Percentiles rank a stretch among this genome's conserved stretches.
These are phyloP conservation scores for Saccharomycopsis microspora DNA, from an alignment of 805 yeast genomes.

Conservation along the genomic window DNA sequence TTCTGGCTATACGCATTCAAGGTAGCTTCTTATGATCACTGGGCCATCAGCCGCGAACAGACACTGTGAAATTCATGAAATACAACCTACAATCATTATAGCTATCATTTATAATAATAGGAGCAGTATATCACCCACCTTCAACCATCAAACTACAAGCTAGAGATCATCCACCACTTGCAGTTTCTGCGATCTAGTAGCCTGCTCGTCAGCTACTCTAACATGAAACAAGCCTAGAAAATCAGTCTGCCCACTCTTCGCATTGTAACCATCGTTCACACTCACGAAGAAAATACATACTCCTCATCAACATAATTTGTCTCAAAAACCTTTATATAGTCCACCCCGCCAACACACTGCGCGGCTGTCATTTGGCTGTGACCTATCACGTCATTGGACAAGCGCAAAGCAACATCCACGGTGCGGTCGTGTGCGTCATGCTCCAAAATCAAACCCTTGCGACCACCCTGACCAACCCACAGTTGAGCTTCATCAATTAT, in stretches of 20 bases:
- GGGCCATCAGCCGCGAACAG: too few species aligned
- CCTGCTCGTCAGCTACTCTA: not conserved
- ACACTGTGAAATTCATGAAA: too few species aligned
- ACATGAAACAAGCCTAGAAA: not conserved
- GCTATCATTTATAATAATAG: too few species aligned
- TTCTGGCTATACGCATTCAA: too few species aligned
- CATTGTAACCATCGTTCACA: too few species aligned
- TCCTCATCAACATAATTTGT: not conserved
- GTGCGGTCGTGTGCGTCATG: constrained; percentile 69
- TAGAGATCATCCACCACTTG: too few species aligned
- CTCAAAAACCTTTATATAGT: constrained; percentile 36
- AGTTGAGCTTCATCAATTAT: constrained; percentile 42
- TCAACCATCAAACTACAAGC: too few species aligned
- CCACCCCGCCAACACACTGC: constrained; percentile 58
- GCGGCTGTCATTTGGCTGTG: constrained; percentile 64
- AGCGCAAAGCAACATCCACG: constrained; percentile 55
- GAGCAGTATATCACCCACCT: too few species aligned
- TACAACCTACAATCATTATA: too few species aligned
- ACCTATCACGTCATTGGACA: constrained; percentile 43
- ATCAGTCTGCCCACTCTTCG: not conserved
- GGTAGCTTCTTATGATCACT: too few species aligned
- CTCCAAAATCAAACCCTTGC: constrained; percentile 65
- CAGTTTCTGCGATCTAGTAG: not conserved
- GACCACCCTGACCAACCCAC: constrained; percentile 30
- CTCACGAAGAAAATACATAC: not conserved